Evolutionary conservation across 495 filamentous ascomycete genomes (phyloP).

Genomic region (Aspergillus ostianus): DNA sequence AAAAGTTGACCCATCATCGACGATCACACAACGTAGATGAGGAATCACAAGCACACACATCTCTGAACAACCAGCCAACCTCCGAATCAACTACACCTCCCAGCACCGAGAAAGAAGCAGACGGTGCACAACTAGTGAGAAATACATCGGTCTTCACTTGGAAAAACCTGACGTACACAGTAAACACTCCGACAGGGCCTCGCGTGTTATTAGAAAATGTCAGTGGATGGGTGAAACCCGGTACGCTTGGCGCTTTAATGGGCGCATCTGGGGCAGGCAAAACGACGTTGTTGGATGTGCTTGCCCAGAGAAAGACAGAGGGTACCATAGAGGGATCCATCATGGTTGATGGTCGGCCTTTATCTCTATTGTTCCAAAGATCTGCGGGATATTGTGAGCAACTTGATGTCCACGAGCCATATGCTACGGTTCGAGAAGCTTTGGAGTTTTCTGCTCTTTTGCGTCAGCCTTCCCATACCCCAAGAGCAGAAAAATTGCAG

Average conservation of each 20-base stretch:
- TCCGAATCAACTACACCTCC: neutral
- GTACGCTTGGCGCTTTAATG: conserved; percentile 70
- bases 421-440: conserved; percentile 60
- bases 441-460: conserved; percentile 57
- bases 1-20: neutral
- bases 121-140: neutral
- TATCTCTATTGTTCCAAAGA: conserved; percentile 79
- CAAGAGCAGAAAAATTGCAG: conserved; percentile 53
- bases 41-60: neutral
- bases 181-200: neutral
- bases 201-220: conserved; percentile 66
- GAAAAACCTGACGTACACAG: neutral
- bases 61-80: neutral
- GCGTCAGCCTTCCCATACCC: conserved; percentile 48
- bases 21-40: neutral
- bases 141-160: neutral
- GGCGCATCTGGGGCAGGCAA: conserved; percentile 63
- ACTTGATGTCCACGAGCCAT: conserved; percentile 57
- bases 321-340: conserved; percentile 83
- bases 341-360: conserved; percentile 74
- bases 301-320: conserved; percentile 70
- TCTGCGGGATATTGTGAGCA: conserved; percentile 58
- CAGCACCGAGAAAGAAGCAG: neutral
- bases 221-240: conserved; percentile 88
- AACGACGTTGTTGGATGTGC: conserved; percentile 54